Conservation (phyloP, 2,329 filamentous ascomycete genomes). For the Epichloe bromicola region DNA sequence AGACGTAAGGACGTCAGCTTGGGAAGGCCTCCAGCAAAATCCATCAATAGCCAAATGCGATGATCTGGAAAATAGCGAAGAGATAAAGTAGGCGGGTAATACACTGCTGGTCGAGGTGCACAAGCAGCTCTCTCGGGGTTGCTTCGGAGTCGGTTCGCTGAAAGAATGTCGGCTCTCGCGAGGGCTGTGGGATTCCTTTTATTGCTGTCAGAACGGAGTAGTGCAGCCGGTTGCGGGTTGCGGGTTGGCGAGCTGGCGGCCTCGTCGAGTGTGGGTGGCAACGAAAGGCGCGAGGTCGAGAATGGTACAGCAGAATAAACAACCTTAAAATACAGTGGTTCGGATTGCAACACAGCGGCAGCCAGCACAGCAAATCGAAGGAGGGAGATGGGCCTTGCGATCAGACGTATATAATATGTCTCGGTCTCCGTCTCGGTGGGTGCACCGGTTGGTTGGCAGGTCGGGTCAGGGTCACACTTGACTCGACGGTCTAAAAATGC, state of each 20-base stretch:
- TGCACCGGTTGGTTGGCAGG: background rate
- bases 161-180: background rate
- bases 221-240: background rate
- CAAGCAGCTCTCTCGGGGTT: background rate
- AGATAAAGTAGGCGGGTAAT: background rate
- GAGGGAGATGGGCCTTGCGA: background rate
- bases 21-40: conserved; percentile 23
- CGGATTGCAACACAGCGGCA: background rate
- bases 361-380: background rate
- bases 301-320: conserved; percentile 4
- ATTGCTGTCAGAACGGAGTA: background rate
- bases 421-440: conserved; percentile 2
- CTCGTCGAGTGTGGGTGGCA: background rate
- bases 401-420: background rate
- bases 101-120: background rate
- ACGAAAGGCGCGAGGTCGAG: background rate
- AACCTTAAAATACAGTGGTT: conserved; percentile 8
- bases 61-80: background rate
- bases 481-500: background rate
- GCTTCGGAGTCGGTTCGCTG: background rate
- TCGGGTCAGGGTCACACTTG: conserved; percentile 1
- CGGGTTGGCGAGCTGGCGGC: background rate
- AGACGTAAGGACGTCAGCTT: conserved; percentile 34
- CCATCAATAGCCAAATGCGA: conserved; percentile 15
- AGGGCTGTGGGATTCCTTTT: background rate